Evolutionary conservation across 176 grass and related monocot species (phyloP).

Genomic region (Phyllostachys edulis): DNA sequence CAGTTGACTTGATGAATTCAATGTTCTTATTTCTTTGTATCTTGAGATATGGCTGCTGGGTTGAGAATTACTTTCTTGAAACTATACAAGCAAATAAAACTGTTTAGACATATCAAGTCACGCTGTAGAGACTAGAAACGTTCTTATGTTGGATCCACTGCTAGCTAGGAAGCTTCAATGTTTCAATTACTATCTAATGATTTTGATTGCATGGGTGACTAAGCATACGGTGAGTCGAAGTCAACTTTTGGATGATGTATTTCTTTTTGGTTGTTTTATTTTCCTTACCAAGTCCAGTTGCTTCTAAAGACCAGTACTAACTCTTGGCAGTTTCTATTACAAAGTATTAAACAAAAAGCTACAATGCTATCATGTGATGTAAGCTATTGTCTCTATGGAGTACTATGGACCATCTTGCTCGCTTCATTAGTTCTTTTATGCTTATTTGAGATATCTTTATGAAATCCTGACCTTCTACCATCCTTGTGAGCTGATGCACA

Average conservation of each 20-base stretch:
- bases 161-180: not conserved
- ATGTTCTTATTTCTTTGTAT: not conserved
- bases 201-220: not conserved
- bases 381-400: not conserved
- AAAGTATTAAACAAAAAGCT: not conserved
- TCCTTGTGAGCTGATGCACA: not conserved
- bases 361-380: constrained; percentile 1
- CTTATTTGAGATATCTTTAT: not conserved
- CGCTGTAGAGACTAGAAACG: not conserved
- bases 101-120: not conserved
- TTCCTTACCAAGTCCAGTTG: not conserved
- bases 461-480: not conserved
- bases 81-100: not conserved
- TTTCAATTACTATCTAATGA: not conserved
- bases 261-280: not conserved
- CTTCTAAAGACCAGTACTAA: not conserved
- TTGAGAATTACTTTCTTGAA: not conserved
- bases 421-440: not conserved
- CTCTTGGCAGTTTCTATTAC: not conserved
- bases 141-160: not conserved
- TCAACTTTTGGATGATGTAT: not conserved
- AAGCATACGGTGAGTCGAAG: not conserved
- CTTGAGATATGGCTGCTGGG: not conserved
- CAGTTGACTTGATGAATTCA: not conserved
- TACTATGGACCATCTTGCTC: not conserved